Evolutionary conservation across 2,329 filamentous ascomycete genomes (phyloP), one percentile per base, ranked within the genome.

Genomic region (Colletotrichum cuscutae): DNA sequence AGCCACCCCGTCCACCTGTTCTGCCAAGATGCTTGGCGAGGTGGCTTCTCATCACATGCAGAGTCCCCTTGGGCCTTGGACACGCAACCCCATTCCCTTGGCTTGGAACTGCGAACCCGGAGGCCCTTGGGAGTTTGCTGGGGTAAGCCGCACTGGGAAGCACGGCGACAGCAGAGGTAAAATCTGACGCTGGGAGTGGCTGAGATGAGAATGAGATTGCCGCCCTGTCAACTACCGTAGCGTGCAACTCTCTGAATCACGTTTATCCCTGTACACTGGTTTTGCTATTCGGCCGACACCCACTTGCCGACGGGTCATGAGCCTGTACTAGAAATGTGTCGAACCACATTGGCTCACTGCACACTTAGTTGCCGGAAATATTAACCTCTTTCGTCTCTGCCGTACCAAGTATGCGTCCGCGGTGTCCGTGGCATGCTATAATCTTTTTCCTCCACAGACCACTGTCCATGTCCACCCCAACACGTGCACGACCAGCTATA

Each of bases 11-110:
- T 42, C 42, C 42, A 49, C 42, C 37, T 42, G 15, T 30, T 11
- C 30, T 35, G 54, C 70, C 60, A 72, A 72, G 66, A 13, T 19
- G 24, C 60, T 70, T 69, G 65, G 65, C 42, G 26, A 7, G 28
- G 57, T 62, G 22, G 49, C 57, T 22, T 28, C 22, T 28, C 32
- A 24, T 46, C 32, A 32, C 58, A 46, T 46, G 58, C 58, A 62
- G 24, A 46, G 4, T 30, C 15, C 42, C 24, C 28, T 53, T 49
- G 59, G 19, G 42, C 15, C 42, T 49, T 49, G 42, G 42, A 49
- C 19, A 22, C 42, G 42, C 19, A 49, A 22, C 19, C 9, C 7
- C 19, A 19, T 49, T 49, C 42, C 42, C 19, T 49, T 49, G 19
- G 19, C 42, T 49, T 8, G 42, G 8, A n/a, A 49, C 42, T 49